Evolutionary conservation across 2,329 filamentous ascomycete genomes (phyloP).

Genomic region (Xenosphaeropsis pyriputrescens): DNA sequence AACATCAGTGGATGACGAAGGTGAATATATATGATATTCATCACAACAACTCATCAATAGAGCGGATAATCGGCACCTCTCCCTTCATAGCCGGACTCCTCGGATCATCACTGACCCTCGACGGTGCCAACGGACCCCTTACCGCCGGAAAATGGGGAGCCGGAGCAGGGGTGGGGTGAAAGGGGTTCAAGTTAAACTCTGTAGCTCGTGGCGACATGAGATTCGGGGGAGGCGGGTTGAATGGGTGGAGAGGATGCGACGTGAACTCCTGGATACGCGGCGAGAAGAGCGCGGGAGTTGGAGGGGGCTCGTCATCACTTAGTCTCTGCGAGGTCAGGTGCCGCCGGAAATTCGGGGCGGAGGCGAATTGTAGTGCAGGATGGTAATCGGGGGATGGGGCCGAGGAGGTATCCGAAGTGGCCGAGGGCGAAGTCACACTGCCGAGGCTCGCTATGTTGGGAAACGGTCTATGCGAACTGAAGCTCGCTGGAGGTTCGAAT

Average conservation of each 20-base stretch:
- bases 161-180: slow-evolving; percentile 31
- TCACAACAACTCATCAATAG: slow-evolving; percentile 65
- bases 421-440: too few species aligned
- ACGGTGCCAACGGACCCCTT: slow-evolving; percentile 28
- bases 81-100: slow-evolving; percentile 62
- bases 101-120: slow-evolving; percentile 36
- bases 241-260: slow-evolving; percentile 12
- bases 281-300: slow-evolving; percentile 1
- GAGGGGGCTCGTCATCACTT: not conserved
- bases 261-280: slow-evolving; percentile 16
- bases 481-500: too few species aligned
- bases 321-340: too few species aligned
- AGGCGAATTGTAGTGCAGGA: too few species aligned
- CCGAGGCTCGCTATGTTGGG: too few species aligned
- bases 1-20: not conserved
- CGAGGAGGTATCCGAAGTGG: too few species aligned
- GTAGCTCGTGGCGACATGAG: slow-evolving; percentile 55
- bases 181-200: slow-evolving; percentile 56
- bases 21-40: not conserved
- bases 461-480: too few species aligned
- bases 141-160: slow-evolving; percentile 33
- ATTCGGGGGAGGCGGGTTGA: slow-evolving; percentile 10
- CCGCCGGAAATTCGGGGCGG: too few species aligned
- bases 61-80: slow-evolving; percentile 60
- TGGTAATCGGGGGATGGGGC: too few species aligned